Evolutionary conservation across 441 rosid species (phyloP).

Genomic region (Populus hybrid): DNA sequence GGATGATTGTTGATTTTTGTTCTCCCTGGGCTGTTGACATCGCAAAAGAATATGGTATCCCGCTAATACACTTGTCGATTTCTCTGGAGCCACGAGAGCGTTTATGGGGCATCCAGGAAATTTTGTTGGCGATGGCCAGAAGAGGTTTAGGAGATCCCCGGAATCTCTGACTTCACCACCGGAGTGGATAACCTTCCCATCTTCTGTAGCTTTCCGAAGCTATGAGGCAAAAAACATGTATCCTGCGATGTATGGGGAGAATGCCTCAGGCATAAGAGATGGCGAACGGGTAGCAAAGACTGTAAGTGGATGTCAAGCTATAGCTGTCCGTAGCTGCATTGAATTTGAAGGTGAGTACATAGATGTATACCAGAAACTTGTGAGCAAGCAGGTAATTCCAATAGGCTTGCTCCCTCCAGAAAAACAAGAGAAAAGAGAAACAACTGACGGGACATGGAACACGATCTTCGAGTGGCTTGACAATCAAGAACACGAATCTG

Average conservation of each 20-base stretch:
- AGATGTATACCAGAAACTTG: not conserved
- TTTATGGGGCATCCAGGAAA: conserved; percentile 1
- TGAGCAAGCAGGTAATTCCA: not conserved
- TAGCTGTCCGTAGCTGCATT: not conserved
- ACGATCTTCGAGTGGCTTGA: too few species aligned
- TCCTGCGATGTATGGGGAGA: conserved; percentile 4
- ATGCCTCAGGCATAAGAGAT: conserved; percentile 22
- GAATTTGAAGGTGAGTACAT: not conserved
- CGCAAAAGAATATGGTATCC: conserved; percentile 19
- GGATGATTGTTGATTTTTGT: conserved; percentile 19
- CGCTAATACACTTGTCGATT: conserved; percentile 10
- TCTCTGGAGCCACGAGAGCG: conserved; percentile 2
- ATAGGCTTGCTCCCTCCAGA: not conserved
- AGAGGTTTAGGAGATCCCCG: not conserved
- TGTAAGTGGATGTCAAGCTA: not conserved
- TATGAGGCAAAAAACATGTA: conserved; percentile 3
- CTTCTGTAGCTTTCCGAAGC: conserved; percentile 14
- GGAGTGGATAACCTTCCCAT: conserved; percentile 27
- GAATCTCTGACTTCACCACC: conserved; percentile 25
- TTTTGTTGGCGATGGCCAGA: conserved; percentile 12
- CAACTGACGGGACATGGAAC: too few species aligned
- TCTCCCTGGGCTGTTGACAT: conserved; percentile 24
- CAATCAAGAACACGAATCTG: too few species aligned
- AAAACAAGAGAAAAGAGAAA: not conserved
- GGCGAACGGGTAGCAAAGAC: conserved; percentile 4